A percentile compares a stretch with the other conserved stretches of the same genome.
These are phyloP conservation scores for Penicillium sp. DNA, from an alignment of 2,329 filamentous ascomycete species.

Conservation along the genomic window DNA sequence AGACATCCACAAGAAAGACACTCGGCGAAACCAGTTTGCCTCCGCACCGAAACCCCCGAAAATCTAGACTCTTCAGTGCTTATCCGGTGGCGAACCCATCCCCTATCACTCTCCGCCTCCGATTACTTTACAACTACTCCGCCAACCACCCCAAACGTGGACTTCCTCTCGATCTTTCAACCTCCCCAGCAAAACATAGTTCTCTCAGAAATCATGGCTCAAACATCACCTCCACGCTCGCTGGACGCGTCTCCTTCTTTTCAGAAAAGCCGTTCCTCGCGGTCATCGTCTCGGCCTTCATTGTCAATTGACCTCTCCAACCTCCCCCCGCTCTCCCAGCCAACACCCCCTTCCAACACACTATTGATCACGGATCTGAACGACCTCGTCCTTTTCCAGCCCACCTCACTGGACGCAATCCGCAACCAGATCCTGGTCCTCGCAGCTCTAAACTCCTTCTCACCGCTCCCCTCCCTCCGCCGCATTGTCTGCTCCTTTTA, in stretches of 20 bases:
- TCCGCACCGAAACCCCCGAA: neutral
- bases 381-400: slow-evolving; percentile 52
- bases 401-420: slow-evolving; percentile 47
- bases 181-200: slow-evolving; percentile 11
- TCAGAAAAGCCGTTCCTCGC: slow-evolving; percentile 23
- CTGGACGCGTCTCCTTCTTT: slow-evolving; percentile 33
- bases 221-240: slow-evolving; percentile 27
- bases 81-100: slow-evolving; percentile 25
- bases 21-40: neutral
- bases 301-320: slow-evolving; percentile 52
- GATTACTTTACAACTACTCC: neutral
- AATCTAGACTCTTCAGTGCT: slow-evolving; percentile 2
- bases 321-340: slow-evolving; percentile 50
- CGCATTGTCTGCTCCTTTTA: slow-evolving; percentile 57
- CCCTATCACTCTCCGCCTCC: slow-evolving; percentile 16
- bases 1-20: neutral
- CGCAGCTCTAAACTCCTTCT: slow-evolving; percentile 54
- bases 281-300: slow-evolving; percentile 36
- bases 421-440: slow-evolving; percentile 47
- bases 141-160: neutral
- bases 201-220: slow-evolving; percentile 20
- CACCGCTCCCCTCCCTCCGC: slow-evolving; percentile 54
- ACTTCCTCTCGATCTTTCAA: neutral
- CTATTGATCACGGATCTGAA: slow-evolving; percentile 55
- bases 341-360: slow-evolving; percentile 54